Percentiles rank a stretch among this genome's conserved stretches.
These are phyloP conservation scores for Odontarrhena argentea DNA, from an alignment of 345 rosid genomes.

Conservation along the genomic window DNA sequence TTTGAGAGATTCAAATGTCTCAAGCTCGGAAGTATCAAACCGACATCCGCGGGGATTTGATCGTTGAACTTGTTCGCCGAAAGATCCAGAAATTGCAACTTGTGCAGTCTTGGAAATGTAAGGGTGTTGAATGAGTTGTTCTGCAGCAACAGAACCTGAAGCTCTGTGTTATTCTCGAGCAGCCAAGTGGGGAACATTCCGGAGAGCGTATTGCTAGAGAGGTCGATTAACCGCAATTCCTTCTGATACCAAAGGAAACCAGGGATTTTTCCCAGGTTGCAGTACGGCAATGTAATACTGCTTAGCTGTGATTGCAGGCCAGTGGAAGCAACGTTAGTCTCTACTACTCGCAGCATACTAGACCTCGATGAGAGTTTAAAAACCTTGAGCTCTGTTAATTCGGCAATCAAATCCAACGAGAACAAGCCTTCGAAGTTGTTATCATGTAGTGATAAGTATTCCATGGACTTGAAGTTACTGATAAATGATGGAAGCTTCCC, in stretches of 20 bases:
- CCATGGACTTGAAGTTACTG: slow-evolving; percentile 18
- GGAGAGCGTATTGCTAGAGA: slow-evolving; percentile 25
- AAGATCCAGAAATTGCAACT: slow-evolving; percentile 18
- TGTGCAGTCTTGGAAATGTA: slow-evolving; percentile 17
- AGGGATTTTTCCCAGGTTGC: slow-evolving; percentile 13
- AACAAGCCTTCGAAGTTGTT: slow-evolving; percentile 34
- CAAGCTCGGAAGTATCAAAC: slow-evolving; percentile 19
- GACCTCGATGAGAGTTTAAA: slow-evolving; percentile 28
- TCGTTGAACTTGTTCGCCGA: slow-evolving; percentile 13
- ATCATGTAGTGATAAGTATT: slow-evolving; percentile 12
- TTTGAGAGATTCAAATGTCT: slow-evolving; percentile 29
- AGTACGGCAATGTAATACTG: slow-evolving; percentile 9
- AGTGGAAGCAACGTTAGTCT: slow-evolving; percentile 1
- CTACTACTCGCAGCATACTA: slow-evolving; percentile 16
- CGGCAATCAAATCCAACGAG: neutral
- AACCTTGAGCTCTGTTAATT: slow-evolving; percentile 26
- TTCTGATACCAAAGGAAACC: slow-evolving; percentile 24
- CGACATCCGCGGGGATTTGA: slow-evolving; percentile 18
- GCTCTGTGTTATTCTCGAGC: slow-evolving; percentile 30
- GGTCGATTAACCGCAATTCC: slow-evolving; percentile 7
- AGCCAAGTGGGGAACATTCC: slow-evolving; percentile 35
- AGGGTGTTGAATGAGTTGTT: slow-evolving; percentile 26
- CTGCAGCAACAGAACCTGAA: slow-evolving; percentile 14
- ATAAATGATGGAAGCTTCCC: slow-evolving; percentile 26
- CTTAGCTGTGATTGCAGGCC: slow-evolving; percentile 20